Evolutionary conservation across 2,329 filamentous ascomycete species (phyloP).

Genomic region (Penicillium italicum): DNA sequence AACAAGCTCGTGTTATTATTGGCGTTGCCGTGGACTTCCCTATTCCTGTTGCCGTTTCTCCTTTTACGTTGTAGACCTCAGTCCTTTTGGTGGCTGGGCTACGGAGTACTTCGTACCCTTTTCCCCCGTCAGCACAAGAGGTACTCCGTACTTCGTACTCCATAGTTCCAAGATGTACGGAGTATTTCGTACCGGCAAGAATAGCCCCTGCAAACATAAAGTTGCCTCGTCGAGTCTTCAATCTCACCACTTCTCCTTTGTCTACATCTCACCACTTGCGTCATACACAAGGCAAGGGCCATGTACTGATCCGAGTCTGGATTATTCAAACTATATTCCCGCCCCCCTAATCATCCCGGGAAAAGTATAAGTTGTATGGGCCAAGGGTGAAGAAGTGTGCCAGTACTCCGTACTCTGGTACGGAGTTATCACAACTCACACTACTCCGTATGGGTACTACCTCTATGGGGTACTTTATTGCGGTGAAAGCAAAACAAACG

Average conservation of each 20-base stretch:
- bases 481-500: neutral
- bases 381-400: neutral
- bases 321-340: neutral
- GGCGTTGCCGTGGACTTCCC: neutral
- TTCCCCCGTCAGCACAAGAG: neutral
- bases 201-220: neutral
- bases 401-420: neutral
- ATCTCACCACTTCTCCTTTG: neutral
- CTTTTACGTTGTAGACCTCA: neutral
- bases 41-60: neutral
- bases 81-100: neutral
- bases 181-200: neutral
- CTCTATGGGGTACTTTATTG: neutral
- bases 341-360: neutral
- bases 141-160: neutral
- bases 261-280: constrained; percentile 3
- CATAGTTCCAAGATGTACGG: neutral
- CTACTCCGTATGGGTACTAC: neutral
- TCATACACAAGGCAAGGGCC: constrained; percentile 9
- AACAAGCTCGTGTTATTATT: neutral
- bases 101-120: no score
- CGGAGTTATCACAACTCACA: neutral
- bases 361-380: neutral
- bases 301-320: neutral
- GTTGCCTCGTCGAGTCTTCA: constrained; percentile 3